These are phyloP conservation scores for Fusarium gaditjirri DNA, from an alignment of 2,329 filamentous ascomycete species.

Conservation along the genomic window DNA sequence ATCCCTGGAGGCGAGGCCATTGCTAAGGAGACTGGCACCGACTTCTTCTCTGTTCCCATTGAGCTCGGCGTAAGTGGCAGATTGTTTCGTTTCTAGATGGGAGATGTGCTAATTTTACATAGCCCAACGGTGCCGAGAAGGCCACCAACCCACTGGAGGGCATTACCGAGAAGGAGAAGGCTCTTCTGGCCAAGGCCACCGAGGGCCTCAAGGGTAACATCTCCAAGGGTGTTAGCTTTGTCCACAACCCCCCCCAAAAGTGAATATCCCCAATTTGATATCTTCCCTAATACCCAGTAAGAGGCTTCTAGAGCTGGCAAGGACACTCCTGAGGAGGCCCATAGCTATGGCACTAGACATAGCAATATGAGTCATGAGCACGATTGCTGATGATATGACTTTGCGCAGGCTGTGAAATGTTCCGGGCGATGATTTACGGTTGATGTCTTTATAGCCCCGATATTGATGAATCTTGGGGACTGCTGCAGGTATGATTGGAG, in stretches of 20 bases:
- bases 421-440: conserved; percentile 33
- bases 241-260: conserved; percentile 88
- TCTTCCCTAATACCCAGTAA: conserved; percentile 40
- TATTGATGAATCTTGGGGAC: conserved; percentile 23
- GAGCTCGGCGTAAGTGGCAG: conserved; percentile 85
- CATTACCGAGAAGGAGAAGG: conserved; percentile 89
- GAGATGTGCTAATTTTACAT: conserved; percentile 45
- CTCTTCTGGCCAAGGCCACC: conserved; percentile 79
- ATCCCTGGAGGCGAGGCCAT: conserved; percentile 88
- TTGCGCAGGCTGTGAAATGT: conserved; percentile 52
- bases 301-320: conserved; percentile 43
- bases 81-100: conserved; percentile 2
- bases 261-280: conserved; percentile 61
- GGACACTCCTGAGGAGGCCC: conserved; percentile 43
- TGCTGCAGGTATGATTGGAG: conserved; percentile 40
- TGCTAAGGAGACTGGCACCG: conserved; percentile 81
- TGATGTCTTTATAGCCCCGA: conserved; percentile 27
- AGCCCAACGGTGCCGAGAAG: conserved; percentile 89
- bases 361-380: conserved; percentile 50
- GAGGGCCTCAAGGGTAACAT: conserved; percentile 92
- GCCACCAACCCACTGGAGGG: conserved; percentile 80
- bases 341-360: conserved; percentile 51
- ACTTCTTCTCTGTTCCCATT: conserved; percentile 96
- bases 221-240: conserved; percentile 90
- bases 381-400: conserved; percentile 51